A percentile compares a stretch with the other conserved stretches of the same genome.
These are phyloP conservation scores for Malassezia slooffiae DNA, from an alignment of 1,284 basidiomycete species.

Conservation along the genomic window DNA sequence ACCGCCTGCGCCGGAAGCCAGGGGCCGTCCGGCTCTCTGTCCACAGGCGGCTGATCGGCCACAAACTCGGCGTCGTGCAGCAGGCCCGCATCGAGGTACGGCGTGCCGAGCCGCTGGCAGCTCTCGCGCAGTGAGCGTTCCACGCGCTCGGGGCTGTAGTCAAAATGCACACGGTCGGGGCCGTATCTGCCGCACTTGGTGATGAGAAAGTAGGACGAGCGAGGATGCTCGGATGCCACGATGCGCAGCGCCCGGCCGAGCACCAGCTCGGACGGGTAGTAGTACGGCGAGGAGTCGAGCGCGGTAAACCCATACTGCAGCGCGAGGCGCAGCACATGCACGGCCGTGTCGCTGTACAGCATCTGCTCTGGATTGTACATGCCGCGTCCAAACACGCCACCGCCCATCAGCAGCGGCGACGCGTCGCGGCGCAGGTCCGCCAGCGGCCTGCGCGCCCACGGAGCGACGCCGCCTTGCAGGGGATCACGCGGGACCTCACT, in stretches of 20 bases:
- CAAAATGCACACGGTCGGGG: slow-evolving; percentile 55
- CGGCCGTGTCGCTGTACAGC: slow-evolving; percentile 20
- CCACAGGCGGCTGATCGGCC: slow-evolving; percentile 51
- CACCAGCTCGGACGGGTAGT: slow-evolving; percentile 79
- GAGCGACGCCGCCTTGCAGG: background rate
- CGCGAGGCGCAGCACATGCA: slow-evolving; percentile 53
- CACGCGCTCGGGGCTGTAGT: slow-evolving; percentile 65
- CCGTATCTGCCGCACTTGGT: slow-evolving; percentile 92
- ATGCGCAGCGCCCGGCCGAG: slow-evolving; percentile 55
- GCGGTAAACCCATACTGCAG: slow-evolving; percentile 69
- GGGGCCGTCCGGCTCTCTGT: slow-evolving; percentile 13
- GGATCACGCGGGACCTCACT: slow-evolving; percentile 1
- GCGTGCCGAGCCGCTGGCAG: slow-evolving; percentile 63
- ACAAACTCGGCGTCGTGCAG: slow-evolving; percentile 89
- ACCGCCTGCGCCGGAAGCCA: slow-evolving; percentile 12
- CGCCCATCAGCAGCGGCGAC: slow-evolving; percentile 38
- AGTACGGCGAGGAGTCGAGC: slow-evolving; percentile 72
- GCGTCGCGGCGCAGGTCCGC: slow-evolving; percentile 8
- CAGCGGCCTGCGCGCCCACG: background rate
- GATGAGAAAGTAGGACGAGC: slow-evolving; percentile 49
- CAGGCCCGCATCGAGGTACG: slow-evolving; percentile 49
- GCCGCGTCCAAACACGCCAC: slow-evolving; percentile 35
- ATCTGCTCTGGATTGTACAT: slow-evolving; percentile 36
- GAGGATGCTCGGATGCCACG: slow-evolving; percentile 31
- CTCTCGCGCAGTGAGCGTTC: slow-evolving; percentile 62